Evolutionary conservation across 2,329 filamentous ascomycete genomes (phyloP), one percentile per base, ranked within the genome.

Genomic region (Aulographum hederae): DNA sequence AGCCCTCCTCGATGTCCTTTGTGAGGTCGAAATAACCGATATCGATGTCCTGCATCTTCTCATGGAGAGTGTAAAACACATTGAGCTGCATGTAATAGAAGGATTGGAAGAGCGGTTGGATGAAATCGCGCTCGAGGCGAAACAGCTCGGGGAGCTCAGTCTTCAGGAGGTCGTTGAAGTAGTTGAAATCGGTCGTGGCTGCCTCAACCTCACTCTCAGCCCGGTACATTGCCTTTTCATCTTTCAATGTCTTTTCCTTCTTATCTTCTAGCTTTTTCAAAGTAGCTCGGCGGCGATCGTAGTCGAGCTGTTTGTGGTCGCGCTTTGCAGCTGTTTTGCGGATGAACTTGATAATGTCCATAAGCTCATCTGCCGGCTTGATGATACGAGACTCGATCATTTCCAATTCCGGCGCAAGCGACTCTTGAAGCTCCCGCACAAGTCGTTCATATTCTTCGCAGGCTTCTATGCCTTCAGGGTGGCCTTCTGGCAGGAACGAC

Each of bases 41-140:
- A 48, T 95, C 85, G 52, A 91, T 84, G 42, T 69, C 73, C 59
- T 98, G 89, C 89, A 98, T 98, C 57, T 77, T 82, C 57, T 95
- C 86, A 53, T 98, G 89, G 33, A 98, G 65, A 1, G 89, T 98
- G 57, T 98, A 98, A 55, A 95, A 98, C 41, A 98, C 81, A 55
- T 98, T 98, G 41, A 98, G 70, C 56, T 98, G 89, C 89, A 98
- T 98, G 63, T 95, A 98, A 60, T 98, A 98, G 61, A 98, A 98
- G 6, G 81, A 92, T 53, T 95, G 89, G 65, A 98, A 98, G 5
- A 98, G 70, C 3, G 89, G 89, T 43, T 81, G 76, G 53, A 98
- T 98, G 53, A 98, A 95, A 53, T 95, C 78, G 40, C 76, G 71
- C 54, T 98, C 89, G 13, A 98, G 70, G 5, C 61, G 54, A 55